Percentiles rank a stretch among this genome's conserved stretches.
phyloP scores from a whole-genome alignment of 225 moss, liverwort and hornwort species.

The Pseudoscleropodium purum region DNA sequence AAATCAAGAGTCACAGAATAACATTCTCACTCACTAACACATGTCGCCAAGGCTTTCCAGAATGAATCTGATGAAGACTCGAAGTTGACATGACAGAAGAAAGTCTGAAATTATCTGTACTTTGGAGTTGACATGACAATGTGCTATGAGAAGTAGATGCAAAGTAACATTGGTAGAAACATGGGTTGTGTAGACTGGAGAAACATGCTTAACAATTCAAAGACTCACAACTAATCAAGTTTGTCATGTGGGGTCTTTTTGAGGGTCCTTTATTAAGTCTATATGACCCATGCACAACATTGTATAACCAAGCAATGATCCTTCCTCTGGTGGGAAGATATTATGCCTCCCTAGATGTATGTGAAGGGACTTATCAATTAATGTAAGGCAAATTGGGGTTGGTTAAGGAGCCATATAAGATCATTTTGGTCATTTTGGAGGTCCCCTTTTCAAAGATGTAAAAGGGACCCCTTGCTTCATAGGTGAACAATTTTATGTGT shows the following conservation, averaged over 20 bases:
- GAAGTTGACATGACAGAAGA: neutral
- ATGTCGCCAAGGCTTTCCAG: too few species aligned
- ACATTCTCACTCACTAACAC: too few species aligned
- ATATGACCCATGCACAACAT: accelerated
- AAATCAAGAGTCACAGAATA: too few species aligned
- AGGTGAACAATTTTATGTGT: neutral
- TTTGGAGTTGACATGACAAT: neutral
- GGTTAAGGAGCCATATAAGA: neutral
- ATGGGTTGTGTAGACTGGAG: neutral
- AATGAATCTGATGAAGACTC: too few species aligned
- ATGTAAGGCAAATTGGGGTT: neutral
- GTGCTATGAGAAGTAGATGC: neutral
- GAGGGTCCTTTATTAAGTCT: neutral
- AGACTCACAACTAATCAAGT: neutral
- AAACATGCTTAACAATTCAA: neutral
- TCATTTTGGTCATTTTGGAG: too few species aligned
- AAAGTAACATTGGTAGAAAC: neutral
- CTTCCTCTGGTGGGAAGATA: accelerated
- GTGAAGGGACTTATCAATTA: accelerated
- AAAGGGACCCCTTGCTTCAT: neutral
- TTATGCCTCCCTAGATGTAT: neutral
- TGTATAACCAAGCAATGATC: neutral
- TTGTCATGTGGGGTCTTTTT: neutral
- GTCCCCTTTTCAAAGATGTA: too few species aligned
- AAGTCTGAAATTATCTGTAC: neutral